phyloP scores from a whole-genome alignment of 257 asterid species.

The Petrea volubilis region DNA sequence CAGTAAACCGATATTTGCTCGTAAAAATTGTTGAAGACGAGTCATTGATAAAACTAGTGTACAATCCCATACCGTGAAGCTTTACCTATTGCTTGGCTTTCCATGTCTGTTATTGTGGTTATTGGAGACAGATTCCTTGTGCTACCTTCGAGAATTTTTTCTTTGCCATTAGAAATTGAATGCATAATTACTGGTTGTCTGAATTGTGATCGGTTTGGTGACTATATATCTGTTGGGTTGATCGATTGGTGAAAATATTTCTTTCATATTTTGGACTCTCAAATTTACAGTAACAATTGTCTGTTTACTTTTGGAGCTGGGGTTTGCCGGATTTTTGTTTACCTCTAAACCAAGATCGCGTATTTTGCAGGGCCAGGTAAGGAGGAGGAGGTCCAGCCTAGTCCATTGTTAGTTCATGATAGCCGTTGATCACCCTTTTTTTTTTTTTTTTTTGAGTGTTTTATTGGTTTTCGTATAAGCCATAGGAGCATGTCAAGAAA shows the following conservation, averaged over 20 bases:
- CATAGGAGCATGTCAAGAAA: constrained; percentile 11
- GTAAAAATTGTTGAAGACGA: background rate
- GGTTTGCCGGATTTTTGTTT: background rate
- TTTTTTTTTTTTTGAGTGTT: background rate
- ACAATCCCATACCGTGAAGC: background rate
- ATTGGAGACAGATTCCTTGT: background rate
- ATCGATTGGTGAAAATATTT: background rate
- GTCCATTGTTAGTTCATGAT: background rate
- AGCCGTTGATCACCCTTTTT: background rate
- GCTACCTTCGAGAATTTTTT: background rate
- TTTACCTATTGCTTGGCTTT: background rate
- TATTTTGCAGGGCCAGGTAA: constrained; percentile 20
- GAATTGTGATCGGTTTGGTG: too few relatives aligned
- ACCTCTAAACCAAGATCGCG: background rate
- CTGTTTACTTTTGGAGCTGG: background rate
- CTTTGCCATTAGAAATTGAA: background rate
- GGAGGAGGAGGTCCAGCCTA: background rate
- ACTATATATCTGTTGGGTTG: background rate
- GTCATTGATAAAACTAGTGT: background rate
- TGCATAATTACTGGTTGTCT: background rate
- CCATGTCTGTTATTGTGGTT: background rate
- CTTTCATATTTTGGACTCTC: background rate
- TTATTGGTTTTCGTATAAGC: background rate
- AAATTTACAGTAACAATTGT: background rate
- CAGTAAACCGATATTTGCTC: background rate